Base-by-base conservation (phyloP, 1,284 basidiomycete species). In the Malassezia sp. region DNA sequence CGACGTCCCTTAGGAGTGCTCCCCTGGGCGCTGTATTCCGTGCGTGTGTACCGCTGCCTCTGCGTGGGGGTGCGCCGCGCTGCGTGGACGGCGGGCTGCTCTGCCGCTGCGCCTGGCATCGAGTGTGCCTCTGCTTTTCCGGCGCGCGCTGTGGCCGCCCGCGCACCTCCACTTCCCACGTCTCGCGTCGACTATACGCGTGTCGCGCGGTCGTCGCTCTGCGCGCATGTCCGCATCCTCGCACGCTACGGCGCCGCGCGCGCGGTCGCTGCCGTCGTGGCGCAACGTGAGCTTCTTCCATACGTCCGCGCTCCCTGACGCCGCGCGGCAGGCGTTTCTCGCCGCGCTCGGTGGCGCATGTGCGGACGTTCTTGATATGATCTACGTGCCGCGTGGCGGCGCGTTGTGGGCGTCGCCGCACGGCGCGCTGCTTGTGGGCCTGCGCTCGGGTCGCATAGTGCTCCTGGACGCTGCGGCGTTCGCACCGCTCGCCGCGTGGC, bases 381-480 rank as follows among this genome's bases (percentile, higher is more conserved):
- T 30, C 3, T 40, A 40, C 17, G 38, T 32, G 8, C 22, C 18
- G 15, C 38, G 22, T 5, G 22, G 24, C 17, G 22, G 22, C 18
- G 46, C 28, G 11, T 28, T 28, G 4, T 43, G 41, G 39, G 29
- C 46, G 7, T 30, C 39, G 4, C 20, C 36, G 10, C 47, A 37
- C 8, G 47, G 42, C n/a, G 37, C 47, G 5, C 28, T 65, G 5
- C 51, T 67, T 1, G 36, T 63, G 17, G 63, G 57, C 17, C 49
- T 51, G n/a, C 52, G 53, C 4, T 38, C 52, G 4, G 63, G 63
- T 2, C 38, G 29, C 9, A 37, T 63, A 27, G 51, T 46, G 21
- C 57, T 65, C 12, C 49, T 62, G 21, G 60, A 67, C 43, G 49
- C 60, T 2, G 46, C 54, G n/a, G 58, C 51, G 2, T 62, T 51